Conservation (phyloP, 306 rosid species). For the Datisca glomerata region DNA sequence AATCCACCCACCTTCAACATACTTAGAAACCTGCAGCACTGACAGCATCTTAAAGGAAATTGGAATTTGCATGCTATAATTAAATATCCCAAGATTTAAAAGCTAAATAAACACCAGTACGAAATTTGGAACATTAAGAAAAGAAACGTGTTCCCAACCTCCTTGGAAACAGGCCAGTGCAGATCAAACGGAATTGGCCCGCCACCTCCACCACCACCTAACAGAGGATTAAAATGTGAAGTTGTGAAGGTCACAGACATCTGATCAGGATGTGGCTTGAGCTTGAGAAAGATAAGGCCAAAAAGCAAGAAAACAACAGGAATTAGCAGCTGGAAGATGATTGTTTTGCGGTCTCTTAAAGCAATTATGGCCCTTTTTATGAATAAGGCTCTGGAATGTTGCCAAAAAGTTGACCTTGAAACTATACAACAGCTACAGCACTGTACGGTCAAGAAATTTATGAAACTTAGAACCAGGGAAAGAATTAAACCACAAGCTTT, state of each 20-base stretch:
- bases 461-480: constrained; percentile 34
- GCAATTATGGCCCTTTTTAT: constrained; percentile 85
- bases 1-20: constrained; percentile 75
- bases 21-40: constrained; percentile 51
- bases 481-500: constrained; percentile 50
- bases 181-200: constrained; percentile 90
- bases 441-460: constrained; percentile 39
- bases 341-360: constrained; percentile 80
- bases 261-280: constrained; percentile 99
- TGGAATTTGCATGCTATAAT: constrained; percentile 12
- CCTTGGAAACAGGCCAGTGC: constrained; percentile 60
- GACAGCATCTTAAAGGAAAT: constrained; percentile 10
- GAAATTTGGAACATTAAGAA: constrained; percentile 1
- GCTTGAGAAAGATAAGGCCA: constrained; percentile 83
- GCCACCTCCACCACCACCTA: constrained; percentile 95
- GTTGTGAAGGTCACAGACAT: constrained; percentile 68
- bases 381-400: constrained; percentile 71
- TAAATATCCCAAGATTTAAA: no score
- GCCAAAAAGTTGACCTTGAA: constrained; percentile 75
- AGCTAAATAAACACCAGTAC: no score
- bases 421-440: constrained; percentile 68
- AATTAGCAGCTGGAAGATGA: constrained; percentile 87
- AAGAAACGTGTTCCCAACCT: constrained; percentile 43
- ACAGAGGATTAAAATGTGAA: constrained; percentile 69
- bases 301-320: constrained; percentile 76